Conservation (phyloP, 176 grass and related monocot genomes). For the Carex pumila region DNA sequence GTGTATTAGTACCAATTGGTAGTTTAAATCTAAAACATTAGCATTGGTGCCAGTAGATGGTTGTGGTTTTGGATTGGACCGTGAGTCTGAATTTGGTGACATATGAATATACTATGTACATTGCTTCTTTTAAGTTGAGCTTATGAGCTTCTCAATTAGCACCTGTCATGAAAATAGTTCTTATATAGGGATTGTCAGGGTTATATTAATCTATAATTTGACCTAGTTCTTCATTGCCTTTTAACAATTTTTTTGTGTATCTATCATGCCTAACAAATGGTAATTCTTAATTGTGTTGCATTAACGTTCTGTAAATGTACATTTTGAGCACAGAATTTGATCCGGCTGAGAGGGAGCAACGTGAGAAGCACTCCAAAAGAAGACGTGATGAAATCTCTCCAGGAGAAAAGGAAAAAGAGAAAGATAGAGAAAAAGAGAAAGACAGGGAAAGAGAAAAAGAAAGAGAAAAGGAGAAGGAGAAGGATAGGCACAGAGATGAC, state of each 20-base stretch:
- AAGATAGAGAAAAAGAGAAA: constrained; percentile 47
- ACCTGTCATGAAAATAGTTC: background rate
- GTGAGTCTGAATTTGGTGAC: background rate
- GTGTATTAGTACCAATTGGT: background rate
- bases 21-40: background rate
- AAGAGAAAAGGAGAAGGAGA: constrained; percentile 61
- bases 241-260: background rate
- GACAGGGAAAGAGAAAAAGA: constrained; percentile 56
- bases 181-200: background rate
- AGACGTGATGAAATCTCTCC: constrained; percentile 40
- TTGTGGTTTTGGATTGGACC: background rate
- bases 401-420: constrained; percentile 47
- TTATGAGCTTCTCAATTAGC: background rate
- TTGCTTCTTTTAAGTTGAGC: background rate
- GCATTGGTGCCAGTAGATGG: background rate
- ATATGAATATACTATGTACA: background rate
- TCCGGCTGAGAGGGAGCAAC: constrained; percentile 15
- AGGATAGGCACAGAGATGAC: constrained; percentile 56
- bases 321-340: constrained; percentile 21
- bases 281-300: background rate
- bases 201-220: background rate
- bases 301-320: background rate
- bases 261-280: background rate
- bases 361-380: constrained; percentile 38
- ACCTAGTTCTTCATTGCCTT: background rate